These are phyloP conservation scores for Colletotrichum simmondsii DNA, from an alignment of 2,329 filamentous ascomycete species.

Conservation along the genomic window DNA sequence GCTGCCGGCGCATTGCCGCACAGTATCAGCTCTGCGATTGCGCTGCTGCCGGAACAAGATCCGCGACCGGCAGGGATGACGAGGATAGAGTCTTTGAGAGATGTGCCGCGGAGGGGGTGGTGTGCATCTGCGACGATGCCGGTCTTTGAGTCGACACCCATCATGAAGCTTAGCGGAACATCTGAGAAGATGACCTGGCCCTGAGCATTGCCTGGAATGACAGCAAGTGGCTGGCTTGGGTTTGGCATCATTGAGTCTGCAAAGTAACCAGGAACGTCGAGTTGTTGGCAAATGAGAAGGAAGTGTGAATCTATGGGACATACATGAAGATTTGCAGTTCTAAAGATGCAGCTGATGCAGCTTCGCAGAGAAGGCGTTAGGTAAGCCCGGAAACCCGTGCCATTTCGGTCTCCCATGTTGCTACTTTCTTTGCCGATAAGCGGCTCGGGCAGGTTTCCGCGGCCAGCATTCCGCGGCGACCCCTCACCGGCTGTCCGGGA, in stretches of 20 bases:
- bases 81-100: conserved; percentile 46
- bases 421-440: not conserved
- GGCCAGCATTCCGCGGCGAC: not conserved
- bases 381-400: no score
- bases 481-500: not conserved
- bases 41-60: conserved; percentile 57
- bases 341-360: not conserved
- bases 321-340: not conserved
- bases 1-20: conserved; percentile 49
- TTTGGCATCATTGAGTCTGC: not conserved
- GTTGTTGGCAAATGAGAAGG: not conserved
- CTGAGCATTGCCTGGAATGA: not conserved
- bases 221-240: not conserved
- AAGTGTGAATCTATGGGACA: not conserved
- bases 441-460: not conserved
- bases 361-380: not conserved
- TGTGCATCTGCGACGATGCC: conserved; percentile 55
- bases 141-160: conserved; percentile 51
- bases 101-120: conserved; percentile 50
- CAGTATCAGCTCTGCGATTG: conserved; percentile 56
- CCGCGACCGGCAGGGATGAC: conserved; percentile 58
- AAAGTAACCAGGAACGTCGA: not conserved
- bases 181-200: not conserved
- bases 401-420: no score
- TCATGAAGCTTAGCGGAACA: conserved; percentile 55